Percentiles rank a stretch among this genome's conserved stretches.
These are phyloP conservation scores for Neurospora tetrasperma DNA, from an alignment of 495 filamentous ascomycete species.

Conservation along the genomic window DNA sequence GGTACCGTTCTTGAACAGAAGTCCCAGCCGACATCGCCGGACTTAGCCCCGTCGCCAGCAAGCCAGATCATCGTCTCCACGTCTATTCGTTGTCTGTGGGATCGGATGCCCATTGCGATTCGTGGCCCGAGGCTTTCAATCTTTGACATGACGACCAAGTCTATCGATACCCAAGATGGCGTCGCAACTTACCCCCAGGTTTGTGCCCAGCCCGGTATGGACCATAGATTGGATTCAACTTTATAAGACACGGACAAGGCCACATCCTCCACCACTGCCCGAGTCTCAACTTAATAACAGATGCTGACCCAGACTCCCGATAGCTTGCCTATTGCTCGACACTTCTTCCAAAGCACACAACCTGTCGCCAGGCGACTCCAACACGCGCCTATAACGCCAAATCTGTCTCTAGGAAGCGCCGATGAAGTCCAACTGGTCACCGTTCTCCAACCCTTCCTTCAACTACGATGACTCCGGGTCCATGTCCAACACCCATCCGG, in stretches of 20 bases:
- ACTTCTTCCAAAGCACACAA: not conserved
- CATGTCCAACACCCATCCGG: not conserved
- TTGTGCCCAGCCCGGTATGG: not conserved
- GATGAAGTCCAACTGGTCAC: not conserved
- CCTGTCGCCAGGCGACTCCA: not conserved
- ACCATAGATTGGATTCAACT: not conserved
- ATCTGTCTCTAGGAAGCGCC: not conserved
- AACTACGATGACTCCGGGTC: not conserved
- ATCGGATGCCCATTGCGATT: not conserved
- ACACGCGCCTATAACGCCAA: not conserved
- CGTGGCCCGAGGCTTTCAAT: not conserved
- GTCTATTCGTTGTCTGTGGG: not conserved
- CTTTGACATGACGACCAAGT: not conserved
- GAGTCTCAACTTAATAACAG: not conserved
- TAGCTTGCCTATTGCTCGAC: not conserved
- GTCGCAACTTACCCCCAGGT: not conserved
- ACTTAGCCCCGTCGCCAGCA: not conserved
- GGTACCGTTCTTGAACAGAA: not conserved
- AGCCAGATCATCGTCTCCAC: not conserved
- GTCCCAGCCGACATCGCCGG: not conserved
- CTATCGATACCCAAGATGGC: not conserved
- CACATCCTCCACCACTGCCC: not conserved
- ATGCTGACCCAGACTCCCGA: not conserved
- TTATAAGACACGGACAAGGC: not conserved
- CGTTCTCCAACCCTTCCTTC: not conserved